Evolutionary conservation across 1,139 yeast species (phyloP).

Genomic region (Debaryomyces psychrophilus): DNA sequence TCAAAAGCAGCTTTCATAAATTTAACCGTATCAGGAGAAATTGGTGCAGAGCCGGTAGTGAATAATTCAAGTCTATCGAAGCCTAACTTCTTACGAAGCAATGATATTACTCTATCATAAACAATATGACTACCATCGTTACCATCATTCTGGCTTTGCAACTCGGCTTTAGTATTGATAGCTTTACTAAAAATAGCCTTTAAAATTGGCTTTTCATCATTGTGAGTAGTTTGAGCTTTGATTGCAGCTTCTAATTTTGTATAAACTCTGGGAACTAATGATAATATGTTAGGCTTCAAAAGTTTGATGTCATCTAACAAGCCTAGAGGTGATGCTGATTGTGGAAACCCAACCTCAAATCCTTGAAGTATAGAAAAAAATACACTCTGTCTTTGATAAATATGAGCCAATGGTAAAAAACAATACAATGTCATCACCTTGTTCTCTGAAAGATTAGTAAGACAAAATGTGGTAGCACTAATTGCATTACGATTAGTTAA

Average conservation of each 20-base stretch:
- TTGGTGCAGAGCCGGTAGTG: conserved; percentile 49
- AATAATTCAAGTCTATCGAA: conserved; percentile 31
- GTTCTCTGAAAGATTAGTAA: conserved; percentile 17
- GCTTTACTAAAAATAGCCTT: conserved; percentile 31
- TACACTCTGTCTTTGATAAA: conserved; percentile 53
- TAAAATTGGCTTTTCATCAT: conserved; percentile 41
- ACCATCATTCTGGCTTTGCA: conserved; percentile 35
- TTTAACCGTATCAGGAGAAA: conserved; percentile 43
- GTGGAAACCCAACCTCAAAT: conserved; percentile 45
- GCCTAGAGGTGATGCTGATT: conserved; percentile 38
- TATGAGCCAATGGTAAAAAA: conserved; percentile 73
- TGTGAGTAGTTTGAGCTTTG: conserved; percentile 45
- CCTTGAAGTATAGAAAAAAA: conserved; percentile 30
- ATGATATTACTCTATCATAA: conserved; percentile 32
- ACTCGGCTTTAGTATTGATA: conserved; percentile 33
- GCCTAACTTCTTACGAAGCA: conserved; percentile 41
- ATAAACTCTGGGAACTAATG: conserved; percentile 44
- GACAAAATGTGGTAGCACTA: conserved; percentile 47
- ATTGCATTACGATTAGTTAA: conserved; percentile 56
- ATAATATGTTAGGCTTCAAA: conserved; percentile 39
- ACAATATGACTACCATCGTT: conserved; percentile 32
- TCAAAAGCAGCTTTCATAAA: conserved; percentile 45
- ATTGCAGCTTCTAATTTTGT: conserved; percentile 49
- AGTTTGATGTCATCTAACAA: conserved; percentile 41
- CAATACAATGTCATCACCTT: conserved; percentile 24